These are phyloP conservation scores for Pseudocercospora crystallina DNA, from an alignment of 2,329 filamentous ascomycete species.

Conservation along the genomic window DNA sequence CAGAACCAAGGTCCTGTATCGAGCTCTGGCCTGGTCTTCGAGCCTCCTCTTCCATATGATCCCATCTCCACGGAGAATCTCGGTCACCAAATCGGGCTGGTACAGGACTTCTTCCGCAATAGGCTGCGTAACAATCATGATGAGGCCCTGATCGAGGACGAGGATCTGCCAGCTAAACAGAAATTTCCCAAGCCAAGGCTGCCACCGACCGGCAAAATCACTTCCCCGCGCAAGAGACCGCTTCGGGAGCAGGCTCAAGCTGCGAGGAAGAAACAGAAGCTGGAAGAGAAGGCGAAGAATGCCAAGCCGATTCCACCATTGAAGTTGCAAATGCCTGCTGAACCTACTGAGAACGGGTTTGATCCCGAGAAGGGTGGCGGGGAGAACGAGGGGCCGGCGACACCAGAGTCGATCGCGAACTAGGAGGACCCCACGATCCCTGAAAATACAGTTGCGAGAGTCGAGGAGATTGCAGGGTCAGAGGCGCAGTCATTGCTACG, in stretches of 20 bases:
- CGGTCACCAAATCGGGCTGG: constrained; percentile 76
- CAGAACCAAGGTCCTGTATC: constrained; percentile 66
- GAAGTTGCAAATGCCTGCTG: constrained; percentile 45
- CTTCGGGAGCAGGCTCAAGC: constrained; percentile 79
- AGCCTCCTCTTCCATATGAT: constrained; percentile 67
- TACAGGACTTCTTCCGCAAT: constrained; percentile 86
- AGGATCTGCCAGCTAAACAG: constrained; percentile 92
- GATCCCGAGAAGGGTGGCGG: constrained; percentile 65
- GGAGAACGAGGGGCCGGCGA: constrained; percentile 75
- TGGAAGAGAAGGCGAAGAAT: constrained; percentile 44
- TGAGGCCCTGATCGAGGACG: constrained; percentile 84
- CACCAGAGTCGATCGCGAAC: constrained; percentile 68
- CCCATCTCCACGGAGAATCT: constrained; percentile 78
- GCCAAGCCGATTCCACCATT: constrained; percentile 53
- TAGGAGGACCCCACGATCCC: neutral
- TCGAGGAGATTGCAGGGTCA: no score
- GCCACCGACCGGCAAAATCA: constrained; percentile 80
- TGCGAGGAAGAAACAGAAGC: constrained; percentile 84
- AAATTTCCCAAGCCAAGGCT: constrained; percentile 62
- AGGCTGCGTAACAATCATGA: constrained; percentile 84
- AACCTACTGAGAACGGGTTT: constrained; percentile 45
- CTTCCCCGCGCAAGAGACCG: constrained; percentile 77
- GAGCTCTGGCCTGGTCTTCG: constrained; percentile 63
- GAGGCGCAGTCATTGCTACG: no score
- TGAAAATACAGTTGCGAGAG: no score